Base-by-base conservation (phyloP, 768 basidiomycete species). In the Phanerochaete carnosa region DNA sequence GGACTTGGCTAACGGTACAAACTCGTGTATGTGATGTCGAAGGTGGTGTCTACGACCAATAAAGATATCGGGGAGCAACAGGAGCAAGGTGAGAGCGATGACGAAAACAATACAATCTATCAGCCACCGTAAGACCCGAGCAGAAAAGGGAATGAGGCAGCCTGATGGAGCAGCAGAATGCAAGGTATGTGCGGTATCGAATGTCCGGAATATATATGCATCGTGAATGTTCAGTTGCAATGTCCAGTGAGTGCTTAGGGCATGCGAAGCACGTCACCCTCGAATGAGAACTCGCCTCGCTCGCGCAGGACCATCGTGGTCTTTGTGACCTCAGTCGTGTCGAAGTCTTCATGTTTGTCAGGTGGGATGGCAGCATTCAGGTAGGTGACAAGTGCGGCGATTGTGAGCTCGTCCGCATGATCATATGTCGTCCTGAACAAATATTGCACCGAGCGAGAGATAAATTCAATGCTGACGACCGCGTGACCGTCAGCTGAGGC, bases 291-390 rank as follows among this genome's bases (percentile, higher is more conserved):
- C 45, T 65, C 62, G 39, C 72, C 69, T 30, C 68, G 68, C 39
- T 71, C 72, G 46, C 66, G 70, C 37, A 74, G 60, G n/a, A 69
- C 65, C 46, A 64, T 69, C 29, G 70, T 72, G 26, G 71, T 72
- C 55, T 69, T 70, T 28, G 68, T 72, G 19, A 92, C 88, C 73
- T 92, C 90, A 1, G 79, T 79, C 13, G 88, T 89, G 71, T 92
- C 89, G 62, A 89, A 92, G 64, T 92, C 89, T 74, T 91, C 89
- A 68, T 90, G 84, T 72, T 91, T 91, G 69, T 90, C 89, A 28
- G 76, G 77, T 3, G 90, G 90, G 75, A 91, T 82, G 4, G 88
- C 88, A 1, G 88, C 84, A 66, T 91, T 91, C 58, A 92, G 78
- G 70, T 89, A 90, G 3, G 85, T 80, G 33, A 92, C 74, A 26